Base-by-base conservation (phyloP, 306 rosid species). In the Cotoneaster glaucophyllus region DNA sequence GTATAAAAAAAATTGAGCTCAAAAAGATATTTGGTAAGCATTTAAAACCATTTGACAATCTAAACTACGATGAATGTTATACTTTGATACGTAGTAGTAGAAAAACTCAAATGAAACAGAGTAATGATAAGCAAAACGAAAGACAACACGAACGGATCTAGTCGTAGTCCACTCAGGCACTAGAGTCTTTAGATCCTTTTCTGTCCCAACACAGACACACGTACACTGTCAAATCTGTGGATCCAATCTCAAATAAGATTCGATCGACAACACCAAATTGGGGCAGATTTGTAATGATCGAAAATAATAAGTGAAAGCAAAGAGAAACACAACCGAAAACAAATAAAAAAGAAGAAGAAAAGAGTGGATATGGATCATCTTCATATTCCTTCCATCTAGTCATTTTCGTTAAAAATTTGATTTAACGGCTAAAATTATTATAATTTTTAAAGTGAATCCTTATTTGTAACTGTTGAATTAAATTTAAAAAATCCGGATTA, bases 311-410 rank as follows among this genome's bases (percentile, higher is more conserved):
- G 21, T 6, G 19, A 72, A 72, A 19, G 45, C n/a, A 2, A 32
- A 65, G 41, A 32, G 7, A 10, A 65, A 34, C 3, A 34, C 48
- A 65, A 29, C 67, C 19, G 3, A 6, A 6, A 17, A 3, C 19
- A 1, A 1, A 28, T 10, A 25, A 4, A 59, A 4, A 0, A 1
- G 2, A 37, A 37, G 39, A 34, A 34, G 8, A 34, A 34, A 34
- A 6, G 8, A 1, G 2, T 6, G 39, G 8, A 34, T 6, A 6
- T 1, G 8, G 2, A 6, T 34, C 2, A 0, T 6, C 39, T 34
- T 0, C 8, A 8, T 0, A 34, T 34, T 0, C 0, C 39, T 34
- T 6, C 0, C 8, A 34, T 0, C 0, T 6, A 1, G 0, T 34
- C 0, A 0, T 34, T 0, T 0, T 1, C 1, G 6, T 34, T 34